Evolutionary conservation across 495 filamentous ascomycete species (phyloP).

Genomic region (Bacidia rubella): DNA sequence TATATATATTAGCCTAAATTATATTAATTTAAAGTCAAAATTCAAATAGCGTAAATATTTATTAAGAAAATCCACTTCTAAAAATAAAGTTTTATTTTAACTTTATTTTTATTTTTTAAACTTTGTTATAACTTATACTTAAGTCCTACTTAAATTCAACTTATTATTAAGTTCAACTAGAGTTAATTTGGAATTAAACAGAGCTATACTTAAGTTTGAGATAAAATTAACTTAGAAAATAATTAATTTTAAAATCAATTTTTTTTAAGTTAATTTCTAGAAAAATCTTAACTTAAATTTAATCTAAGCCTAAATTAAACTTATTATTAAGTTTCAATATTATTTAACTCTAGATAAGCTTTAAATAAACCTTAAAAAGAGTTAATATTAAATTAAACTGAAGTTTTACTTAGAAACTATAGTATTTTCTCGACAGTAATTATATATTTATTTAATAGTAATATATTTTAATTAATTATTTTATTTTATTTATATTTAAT

Average conservation of each 20-base stretch:
- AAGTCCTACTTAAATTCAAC: too few species aligned
- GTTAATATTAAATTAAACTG: background rate
- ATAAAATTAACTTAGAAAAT: background rate
- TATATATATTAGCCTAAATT: background rate
- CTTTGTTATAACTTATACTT: background rate
- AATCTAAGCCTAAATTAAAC: background rate
- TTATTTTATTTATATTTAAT: background rate
- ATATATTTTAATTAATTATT: background rate
- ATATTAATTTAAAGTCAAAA: background rate
- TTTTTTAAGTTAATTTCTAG: background rate
- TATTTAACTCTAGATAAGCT: background rate
- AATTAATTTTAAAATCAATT: background rate
- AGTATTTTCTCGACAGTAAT: background rate
- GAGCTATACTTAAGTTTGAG: background rate
- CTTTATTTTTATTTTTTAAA: conserved; percentile 1
- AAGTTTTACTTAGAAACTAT: background rate
- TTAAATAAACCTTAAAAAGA: background rate
- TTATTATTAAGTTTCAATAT: background rate
- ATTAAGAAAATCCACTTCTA: background rate
- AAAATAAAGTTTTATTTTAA: background rate
- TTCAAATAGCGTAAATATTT: background rate
- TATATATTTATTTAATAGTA: background rate
- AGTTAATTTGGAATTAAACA: background rate
- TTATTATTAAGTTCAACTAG: background rate
- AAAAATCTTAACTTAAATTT: background rate